Percentiles rank a stretch among this genome's conserved stretches.
Evolutionary conservation across 352 stramenopile genomes (phyloP).

Genomic region (Phytopythium aichiense): DNA sequence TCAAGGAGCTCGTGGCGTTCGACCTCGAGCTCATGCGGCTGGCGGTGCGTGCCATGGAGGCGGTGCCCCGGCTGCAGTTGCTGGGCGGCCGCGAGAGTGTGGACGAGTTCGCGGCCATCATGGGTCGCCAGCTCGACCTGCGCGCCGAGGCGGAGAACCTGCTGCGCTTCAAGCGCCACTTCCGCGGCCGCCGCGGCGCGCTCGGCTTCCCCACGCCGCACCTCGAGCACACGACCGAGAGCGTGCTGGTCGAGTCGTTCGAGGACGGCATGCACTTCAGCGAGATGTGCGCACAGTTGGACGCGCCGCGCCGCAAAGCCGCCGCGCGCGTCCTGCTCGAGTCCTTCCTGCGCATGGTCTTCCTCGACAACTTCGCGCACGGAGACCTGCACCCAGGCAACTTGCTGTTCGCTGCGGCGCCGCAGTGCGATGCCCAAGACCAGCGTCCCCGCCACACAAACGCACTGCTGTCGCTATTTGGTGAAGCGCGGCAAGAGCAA

Average conservation of each 20-base stretch:
- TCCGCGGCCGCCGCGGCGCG: constrained; percentile 38
- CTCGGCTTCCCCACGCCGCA: constrained; percentile 75
- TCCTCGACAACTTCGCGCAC: constrained; percentile 94
- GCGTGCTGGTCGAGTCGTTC: constrained; percentile 91
- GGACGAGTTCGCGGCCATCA: constrained; percentile 81
- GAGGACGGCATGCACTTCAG: constrained; percentile 77
- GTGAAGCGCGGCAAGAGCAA: constrained; percentile 2
- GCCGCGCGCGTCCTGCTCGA: constrained; percentile 81
- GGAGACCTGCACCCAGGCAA: constrained; percentile 93
- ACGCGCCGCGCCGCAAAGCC: constrained; percentile 46
- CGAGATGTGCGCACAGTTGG: constrained; percentile 47
- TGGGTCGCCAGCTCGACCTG: constrained; percentile 91
- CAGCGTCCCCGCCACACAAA: not conserved
- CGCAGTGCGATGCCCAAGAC: not conserved
- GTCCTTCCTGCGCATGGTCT: constrained; percentile 93
- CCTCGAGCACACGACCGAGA: constrained; percentile 67
- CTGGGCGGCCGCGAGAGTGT: constrained; percentile 77
- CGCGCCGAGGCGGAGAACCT: constrained; percentile 89
- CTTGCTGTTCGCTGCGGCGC: constrained; percentile 50
- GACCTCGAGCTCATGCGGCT: constrained; percentile 84
- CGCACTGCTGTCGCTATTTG: not conserved
- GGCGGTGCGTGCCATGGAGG: constrained; percentile 60
- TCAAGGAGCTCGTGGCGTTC: constrained; percentile 80
- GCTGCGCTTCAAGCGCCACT: constrained; percentile 71
- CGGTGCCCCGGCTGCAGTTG: constrained; percentile 56